phyloP scores from a whole-genome alignment of 2,329 filamentous ascomycete species.

The Pseudogymnoascus sp. region DNA sequence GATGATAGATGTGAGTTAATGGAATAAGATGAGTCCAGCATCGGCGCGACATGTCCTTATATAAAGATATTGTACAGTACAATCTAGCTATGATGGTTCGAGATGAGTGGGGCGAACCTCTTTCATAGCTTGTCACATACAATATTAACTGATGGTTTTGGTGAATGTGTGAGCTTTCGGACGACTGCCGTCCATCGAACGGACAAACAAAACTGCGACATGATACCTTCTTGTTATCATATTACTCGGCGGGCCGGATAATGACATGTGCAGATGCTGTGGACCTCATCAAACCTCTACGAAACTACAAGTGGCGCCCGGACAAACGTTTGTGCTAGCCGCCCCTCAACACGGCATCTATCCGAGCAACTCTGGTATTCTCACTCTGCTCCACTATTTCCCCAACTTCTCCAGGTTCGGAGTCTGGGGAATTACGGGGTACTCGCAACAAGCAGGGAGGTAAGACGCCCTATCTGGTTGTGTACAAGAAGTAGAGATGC shows the following conservation, averaged over 20 bases:
- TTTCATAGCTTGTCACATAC: neutral
- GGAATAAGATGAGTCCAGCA: neutral
- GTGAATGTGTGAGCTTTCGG: neutral
- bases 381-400: neutral
- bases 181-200: neutral
- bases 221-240: neutral
- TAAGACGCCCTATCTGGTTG: neutral
- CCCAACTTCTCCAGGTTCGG: neutral
- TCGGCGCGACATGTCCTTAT: neutral
- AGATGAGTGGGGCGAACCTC: slow-evolving; percentile 15
- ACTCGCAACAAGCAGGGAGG: neutral
- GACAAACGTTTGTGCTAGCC: neutral
- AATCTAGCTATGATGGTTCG: neutral
- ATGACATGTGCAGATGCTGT: neutral
- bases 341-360: neutral
- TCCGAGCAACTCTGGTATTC: neutral
- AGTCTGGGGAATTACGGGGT: neutral
- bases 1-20: neutral
- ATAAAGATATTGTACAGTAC: neutral
- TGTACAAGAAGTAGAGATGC: neutral
- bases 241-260: neutral
- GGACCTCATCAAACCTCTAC: neutral
- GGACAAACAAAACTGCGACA: neutral
- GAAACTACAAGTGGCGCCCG: neutral
- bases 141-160: neutral